These are phyloP conservation scores for Helicostylum pulchrum DNA, from an alignment of 192 early-diverging fungal species.

Conservation along the genomic window DNA sequence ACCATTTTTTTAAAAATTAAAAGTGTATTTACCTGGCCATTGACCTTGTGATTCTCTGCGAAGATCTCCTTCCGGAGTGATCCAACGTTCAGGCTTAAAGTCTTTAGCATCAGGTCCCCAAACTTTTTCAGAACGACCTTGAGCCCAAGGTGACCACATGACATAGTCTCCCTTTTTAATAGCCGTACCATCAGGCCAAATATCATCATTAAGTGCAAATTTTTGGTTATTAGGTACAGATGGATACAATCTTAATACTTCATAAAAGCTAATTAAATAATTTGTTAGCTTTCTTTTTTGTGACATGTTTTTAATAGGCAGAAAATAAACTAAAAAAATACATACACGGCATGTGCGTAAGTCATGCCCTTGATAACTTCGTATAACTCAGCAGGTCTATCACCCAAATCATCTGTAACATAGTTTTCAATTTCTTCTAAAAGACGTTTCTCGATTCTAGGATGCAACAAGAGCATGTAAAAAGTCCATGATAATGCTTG, in stretches of 20 bases:
- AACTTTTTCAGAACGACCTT: slow-evolving; percentile 37
- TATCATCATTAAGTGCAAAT: slow-evolving; percentile 43
- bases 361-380: slow-evolving; percentile 34
- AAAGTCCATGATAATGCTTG: slow-evolving; percentile 50
- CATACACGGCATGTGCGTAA: slow-evolving; percentile 40
- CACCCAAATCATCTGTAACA: slow-evolving; percentile 15
- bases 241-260: slow-evolving; percentile 42
- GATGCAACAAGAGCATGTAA: slow-evolving; percentile 38
- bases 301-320: not conserved
- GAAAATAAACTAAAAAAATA: not conserved
- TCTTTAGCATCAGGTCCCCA: slow-evolving; percentile 50
- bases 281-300: not conserved
- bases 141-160: slow-evolving; percentile 36
- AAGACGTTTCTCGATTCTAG: slow-evolving; percentile 38
- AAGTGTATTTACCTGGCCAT: slow-evolving; percentile 27
- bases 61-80: slow-evolving; percentile 32
- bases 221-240: slow-evolving; percentile 50
- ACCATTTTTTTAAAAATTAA: no score
- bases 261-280: slow-evolving; percentile 16
- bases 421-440: slow-evolving; percentile 33
- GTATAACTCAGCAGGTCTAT: slow-evolving; percentile 21
- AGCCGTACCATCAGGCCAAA: slow-evolving; percentile 49
- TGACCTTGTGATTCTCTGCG: slow-evolving; percentile 33
- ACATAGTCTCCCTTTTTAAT: slow-evolving; percentile 46
- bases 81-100: slow-evolving; percentile 49